Evolutionary conservation across 192 early-diverging fungal genomes (phyloP).

Genomic region (Diversispora epigaea): DNA sequence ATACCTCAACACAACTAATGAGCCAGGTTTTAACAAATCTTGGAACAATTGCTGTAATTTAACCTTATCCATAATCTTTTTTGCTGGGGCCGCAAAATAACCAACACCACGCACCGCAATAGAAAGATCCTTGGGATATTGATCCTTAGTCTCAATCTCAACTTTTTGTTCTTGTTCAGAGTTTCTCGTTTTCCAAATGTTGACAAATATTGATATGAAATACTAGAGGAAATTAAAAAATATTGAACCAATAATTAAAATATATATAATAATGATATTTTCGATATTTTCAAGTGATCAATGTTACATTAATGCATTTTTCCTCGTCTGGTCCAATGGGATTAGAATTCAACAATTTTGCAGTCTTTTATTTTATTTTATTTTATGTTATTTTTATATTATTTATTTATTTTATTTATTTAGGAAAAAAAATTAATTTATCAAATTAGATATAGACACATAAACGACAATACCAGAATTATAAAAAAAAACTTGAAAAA

Average conservation of each 20-base stretch:
- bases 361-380: not conserved
- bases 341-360: not conserved
- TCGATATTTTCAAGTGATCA: not conserved
- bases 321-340: not conserved
- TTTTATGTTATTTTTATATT: not conserved
- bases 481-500: not conserved
- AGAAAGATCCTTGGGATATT: conserved; percentile 52
- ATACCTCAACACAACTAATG: conserved; percentile 58
- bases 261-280: not conserved
- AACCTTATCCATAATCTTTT: conserved; percentile 44
- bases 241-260: not conserved
- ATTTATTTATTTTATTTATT: not conserved
- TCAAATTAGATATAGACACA: not conserved
- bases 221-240: conserved; percentile 37
- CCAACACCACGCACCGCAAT: conserved; percentile 71
- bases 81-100: conserved; percentile 62
- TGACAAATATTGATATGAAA: conserved; percentile 50
- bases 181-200: conserved; percentile 12
- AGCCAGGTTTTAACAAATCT: conserved; percentile 49
- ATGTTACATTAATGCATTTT: not conserved
- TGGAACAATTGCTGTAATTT: conserved; percentile 47
- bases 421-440: too few relatives aligned
- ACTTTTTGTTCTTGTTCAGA: conserved; percentile 37
- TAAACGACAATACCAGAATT: not conserved
- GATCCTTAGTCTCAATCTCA: conserved; percentile 27